Evolutionary conservation across 106 monocot genomes (phyloP).

Genomic region (Allium fistulosum): DNA sequence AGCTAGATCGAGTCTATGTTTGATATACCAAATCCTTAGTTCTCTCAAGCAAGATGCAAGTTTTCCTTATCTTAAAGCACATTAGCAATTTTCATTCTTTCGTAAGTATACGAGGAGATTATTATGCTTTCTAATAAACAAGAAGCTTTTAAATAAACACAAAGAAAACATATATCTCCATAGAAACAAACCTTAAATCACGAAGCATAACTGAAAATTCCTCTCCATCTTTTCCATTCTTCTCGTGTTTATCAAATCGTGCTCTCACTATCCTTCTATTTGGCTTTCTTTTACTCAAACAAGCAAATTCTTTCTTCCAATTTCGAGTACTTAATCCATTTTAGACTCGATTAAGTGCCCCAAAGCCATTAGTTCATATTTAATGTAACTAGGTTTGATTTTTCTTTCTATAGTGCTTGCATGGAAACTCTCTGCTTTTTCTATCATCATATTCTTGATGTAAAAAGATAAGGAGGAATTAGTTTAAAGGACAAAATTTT

Average conservation of each 20-base stretch:
- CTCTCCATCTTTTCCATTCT: slow-evolving; percentile 50
- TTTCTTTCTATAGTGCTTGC: slow-evolving; percentile 28
- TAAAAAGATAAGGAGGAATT: too few species aligned
- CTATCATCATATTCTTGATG: slow-evolving; percentile 47
- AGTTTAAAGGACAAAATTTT: too few species aligned
- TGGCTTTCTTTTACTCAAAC: slow-evolving; percentile 70
- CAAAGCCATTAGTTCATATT: slow-evolving; percentile 55
- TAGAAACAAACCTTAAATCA: slow-evolving; percentile 51
- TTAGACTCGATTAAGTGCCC: slow-evolving; percentile 43
- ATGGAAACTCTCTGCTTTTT: slow-evolving; percentile 54
- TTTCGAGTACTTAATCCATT: slow-evolving; percentile 42
- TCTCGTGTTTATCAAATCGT: slow-evolving; percentile 40
- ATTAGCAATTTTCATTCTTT: slow-evolving; percentile 47
- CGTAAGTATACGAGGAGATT: slow-evolving; percentile 70
- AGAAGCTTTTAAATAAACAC: slow-evolving; percentile 60
- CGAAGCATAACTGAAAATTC: slow-evolving; percentile 57
- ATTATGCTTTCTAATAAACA: too few species aligned
- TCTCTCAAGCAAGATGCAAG: slow-evolving; percentile 34
- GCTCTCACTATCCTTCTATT: slow-evolving; percentile 38
- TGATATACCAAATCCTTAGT: slow-evolving; percentile 36
- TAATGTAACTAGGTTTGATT: slow-evolving; percentile 48
- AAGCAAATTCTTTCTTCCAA: slow-evolving; percentile 40
- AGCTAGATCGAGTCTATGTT: slow-evolving; percentile 31
- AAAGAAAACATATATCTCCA: slow-evolving; percentile 58
- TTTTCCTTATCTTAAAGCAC: slow-evolving; percentile 58